These are phyloP conservation scores for Phytophthora pluvialis DNA, from an alignment of 352 stramenopile genomes.

Conservation along the genomic window DNA sequence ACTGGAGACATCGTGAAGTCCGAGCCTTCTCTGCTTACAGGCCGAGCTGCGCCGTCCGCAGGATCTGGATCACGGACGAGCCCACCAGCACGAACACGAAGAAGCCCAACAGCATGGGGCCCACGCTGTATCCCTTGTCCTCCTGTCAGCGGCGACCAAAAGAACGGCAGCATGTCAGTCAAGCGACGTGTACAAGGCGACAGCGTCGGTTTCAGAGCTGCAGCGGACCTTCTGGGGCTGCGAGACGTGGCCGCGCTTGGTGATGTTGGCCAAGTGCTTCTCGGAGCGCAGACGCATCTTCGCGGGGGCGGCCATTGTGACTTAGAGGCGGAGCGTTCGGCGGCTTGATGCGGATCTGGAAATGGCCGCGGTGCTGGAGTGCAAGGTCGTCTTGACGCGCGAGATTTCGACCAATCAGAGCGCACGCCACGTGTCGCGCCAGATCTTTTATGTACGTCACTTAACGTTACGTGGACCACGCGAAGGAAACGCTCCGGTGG, in stretches of 20 bases:
- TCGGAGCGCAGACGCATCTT: slow-evolving; percentile 89
- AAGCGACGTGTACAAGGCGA: not conserved
- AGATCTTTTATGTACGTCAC: too few relatives aligned
- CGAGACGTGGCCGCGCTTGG: slow-evolving; percentile 82
- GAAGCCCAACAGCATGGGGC: slow-evolving; percentile 83
- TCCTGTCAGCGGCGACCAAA: slow-evolving; percentile 39
- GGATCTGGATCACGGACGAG: slow-evolving; percentile 88
- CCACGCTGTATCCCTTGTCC: slow-evolving; percentile 74
- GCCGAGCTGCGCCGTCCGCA: slow-evolving; percentile 78
- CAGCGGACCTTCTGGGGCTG: slow-evolving; percentile 74
- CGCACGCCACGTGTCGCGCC: slow-evolving; percentile 18
- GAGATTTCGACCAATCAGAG: slow-evolving; percentile 20
- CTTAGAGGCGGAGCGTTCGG: not conserved
- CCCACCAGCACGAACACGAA: slow-evolving; percentile 90
- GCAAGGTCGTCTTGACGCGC: slow-evolving; percentile 1
- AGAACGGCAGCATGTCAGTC: not conserved
- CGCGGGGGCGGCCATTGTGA: slow-evolving; percentile 57
- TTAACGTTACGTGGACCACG: slow-evolving; percentile 16
- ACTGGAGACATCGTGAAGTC: not conserved
- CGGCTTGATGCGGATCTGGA: slow-evolving; percentile 29
- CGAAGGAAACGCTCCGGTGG: slow-evolving; percentile 4
- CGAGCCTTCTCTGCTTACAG: slow-evolving; percentile 45
- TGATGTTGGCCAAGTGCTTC: slow-evolving; percentile 90
- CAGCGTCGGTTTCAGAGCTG: not conserved
- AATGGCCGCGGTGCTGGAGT: slow-evolving; percentile 18